A percentile compares a stretch with the other conserved stretches of the same genome.
These are phyloP conservation scores for Salix koriyanagi DNA, from an alignment of 345 rosid species.

Conservation along the genomic window DNA sequence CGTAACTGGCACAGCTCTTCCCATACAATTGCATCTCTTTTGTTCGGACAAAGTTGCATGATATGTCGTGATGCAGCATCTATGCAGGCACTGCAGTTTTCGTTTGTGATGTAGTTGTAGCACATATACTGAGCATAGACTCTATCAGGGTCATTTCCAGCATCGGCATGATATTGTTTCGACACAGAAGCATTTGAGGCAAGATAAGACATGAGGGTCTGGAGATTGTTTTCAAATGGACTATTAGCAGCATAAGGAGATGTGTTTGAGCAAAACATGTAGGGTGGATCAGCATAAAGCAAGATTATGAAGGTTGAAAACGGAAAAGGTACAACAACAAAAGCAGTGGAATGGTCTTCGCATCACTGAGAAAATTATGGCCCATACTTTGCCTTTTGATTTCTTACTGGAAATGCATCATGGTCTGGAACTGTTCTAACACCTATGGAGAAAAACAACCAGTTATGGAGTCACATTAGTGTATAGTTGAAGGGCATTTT, in stretches of 20 bases:
- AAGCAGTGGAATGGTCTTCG: no score
- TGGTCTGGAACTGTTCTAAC: no score
- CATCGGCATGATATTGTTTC: constrained; percentile 6
- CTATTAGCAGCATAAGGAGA: background rate
- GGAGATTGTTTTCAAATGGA: constrained; percentile 6
- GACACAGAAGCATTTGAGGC: constrained; percentile 14
- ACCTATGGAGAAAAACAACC: no score
- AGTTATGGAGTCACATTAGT: no score
- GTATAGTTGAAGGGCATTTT: no score
- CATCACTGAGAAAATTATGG: no score
- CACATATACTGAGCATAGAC: constrained; percentile 37
- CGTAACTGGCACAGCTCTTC: constrained; percentile 38
- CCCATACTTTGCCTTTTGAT: no score
- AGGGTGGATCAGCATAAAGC: constrained; percentile 22
- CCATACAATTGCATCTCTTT: constrained; percentile 27
- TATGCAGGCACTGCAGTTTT: constrained; percentile 21
- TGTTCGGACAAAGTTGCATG: constrained; percentile 20
- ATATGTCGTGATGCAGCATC: constrained; percentile 15
- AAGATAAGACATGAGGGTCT: background rate
- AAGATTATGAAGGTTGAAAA: background rate
- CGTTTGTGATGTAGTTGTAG: constrained; percentile 16
- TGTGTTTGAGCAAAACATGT: constrained; percentile 1
- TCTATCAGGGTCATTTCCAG: constrained; percentile 12
- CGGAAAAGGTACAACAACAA: no score
- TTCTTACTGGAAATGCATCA: no score